Percentiles rank a stretch among this genome's conserved stretches.
Conservation (phyloP, 352 stramenopile species). For the Pythium inflatum region DNA sequence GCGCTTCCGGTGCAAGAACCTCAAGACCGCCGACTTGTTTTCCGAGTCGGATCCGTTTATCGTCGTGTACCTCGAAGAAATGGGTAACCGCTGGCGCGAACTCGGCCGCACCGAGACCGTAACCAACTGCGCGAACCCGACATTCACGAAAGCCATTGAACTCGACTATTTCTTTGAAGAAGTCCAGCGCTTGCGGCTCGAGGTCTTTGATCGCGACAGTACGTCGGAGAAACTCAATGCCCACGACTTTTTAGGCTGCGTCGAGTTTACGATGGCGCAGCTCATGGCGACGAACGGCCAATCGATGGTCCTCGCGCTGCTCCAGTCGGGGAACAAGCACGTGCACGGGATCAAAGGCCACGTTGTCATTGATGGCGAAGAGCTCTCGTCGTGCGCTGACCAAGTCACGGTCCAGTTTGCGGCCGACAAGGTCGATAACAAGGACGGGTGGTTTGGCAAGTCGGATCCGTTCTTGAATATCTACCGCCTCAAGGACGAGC, state of each 20-base stretch:
- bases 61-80: constrained; percentile 73
- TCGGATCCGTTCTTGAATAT: constrained; percentile 81
- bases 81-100: constrained; percentile 55
- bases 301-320: constrained; percentile 57
- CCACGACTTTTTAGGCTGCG: constrained; percentile 77
- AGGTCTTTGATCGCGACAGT: constrained; percentile 83
- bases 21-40: constrained; percentile 70
- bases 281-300: constrained; percentile 70
- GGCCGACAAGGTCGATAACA: constrained; percentile 74
- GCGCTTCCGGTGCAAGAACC: constrained; percentile 65
- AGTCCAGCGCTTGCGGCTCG: constrained; percentile 74
- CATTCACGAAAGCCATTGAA: constrained; percentile 72
- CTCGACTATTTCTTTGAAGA: constrained; percentile 84
- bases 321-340: constrained; percentile 49
- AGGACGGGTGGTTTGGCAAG: constrained; percentile 77
- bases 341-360: constrained; percentile 57
- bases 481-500: constrained; percentile 59
- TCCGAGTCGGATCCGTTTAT: constrained; percentile 80
- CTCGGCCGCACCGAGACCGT: constrained; percentile 82
- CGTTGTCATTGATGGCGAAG: constrained; percentile 70
- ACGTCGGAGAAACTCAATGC: constrained; percentile 55
- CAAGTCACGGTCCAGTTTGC: constrained; percentile 66
- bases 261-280: constrained; percentile 79
- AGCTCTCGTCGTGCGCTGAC: constrained; percentile 68
- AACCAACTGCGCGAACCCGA: constrained; percentile 64